Percentiles rank a stretch among this genome's conserved stretches.
Conservation (phyloP, 2,329 filamentous ascomycete genomes). For the Xylariaceae sp. region DNA sequence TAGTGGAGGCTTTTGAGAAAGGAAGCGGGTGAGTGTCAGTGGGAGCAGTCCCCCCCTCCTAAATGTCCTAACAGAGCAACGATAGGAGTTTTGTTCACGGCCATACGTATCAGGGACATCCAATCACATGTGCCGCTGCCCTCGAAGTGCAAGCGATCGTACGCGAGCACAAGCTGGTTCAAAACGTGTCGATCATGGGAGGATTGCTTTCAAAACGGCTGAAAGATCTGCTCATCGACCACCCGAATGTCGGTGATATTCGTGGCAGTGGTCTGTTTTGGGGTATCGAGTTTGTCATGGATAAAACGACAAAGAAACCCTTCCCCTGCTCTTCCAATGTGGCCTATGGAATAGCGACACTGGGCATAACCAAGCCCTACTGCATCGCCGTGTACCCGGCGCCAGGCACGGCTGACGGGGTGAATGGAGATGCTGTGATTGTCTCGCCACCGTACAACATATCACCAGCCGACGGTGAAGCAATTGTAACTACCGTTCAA, state of each 20-base stretch:
- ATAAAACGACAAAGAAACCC: slow-evolving; percentile 35
- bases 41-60: background rate
- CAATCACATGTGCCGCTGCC: slow-evolving; percentile 38
- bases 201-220: slow-evolving; percentile 30
- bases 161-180: slow-evolving; percentile 33
- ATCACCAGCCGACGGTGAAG: slow-evolving; percentile 51
- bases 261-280: slow-evolving; percentile 44
- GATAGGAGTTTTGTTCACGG: slow-evolving; percentile 48
- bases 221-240: slow-evolving; percentile 25
- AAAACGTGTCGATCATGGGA: slow-evolving; percentile 34
- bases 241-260: slow-evolving; percentile 39
- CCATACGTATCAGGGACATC: slow-evolving; percentile 49
- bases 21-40: slow-evolving; percentile 34
- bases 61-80: background rate
- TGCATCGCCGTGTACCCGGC: slow-evolving; percentile 46
- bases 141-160: slow-evolving; percentile 39
- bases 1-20: slow-evolving; percentile 43
- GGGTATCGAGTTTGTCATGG: slow-evolving; percentile 44
- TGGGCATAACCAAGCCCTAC: slow-evolving; percentile 21
- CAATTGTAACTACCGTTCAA: slow-evolving; percentile 49
- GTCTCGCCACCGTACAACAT: slow-evolving; percentile 66
- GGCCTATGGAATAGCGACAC: slow-evolving; percentile 17
- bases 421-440: slow-evolving; percentile 59
- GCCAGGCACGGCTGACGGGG: slow-evolving; percentile 48
- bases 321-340: slow-evolving; percentile 30